Percentiles rank a stretch among this genome's conserved stretches.
Evolutionary conservation across 1,284 basidiomycete species (phyloP).

Genomic region (Ceratobasidium sp.): DNA sequence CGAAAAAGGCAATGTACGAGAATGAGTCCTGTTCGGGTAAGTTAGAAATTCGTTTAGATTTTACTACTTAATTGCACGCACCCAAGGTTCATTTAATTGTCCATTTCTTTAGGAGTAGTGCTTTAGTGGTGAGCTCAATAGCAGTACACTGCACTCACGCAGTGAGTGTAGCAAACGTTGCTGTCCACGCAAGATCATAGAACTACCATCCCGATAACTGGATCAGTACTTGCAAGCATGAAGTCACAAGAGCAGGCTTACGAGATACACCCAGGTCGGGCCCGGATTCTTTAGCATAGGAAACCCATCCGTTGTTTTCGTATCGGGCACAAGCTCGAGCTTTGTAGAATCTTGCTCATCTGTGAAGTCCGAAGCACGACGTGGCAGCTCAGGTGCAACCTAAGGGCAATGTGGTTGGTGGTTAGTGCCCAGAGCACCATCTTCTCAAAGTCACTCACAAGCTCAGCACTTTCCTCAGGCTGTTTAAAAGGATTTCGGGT

Average conservation of each 20-base stretch:
- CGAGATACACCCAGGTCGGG: constrained; percentile 19
- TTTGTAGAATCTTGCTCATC: no score
- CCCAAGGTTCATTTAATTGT: constrained; percentile 7
- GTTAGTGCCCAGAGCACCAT: no score
- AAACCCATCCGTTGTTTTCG: not conserved
- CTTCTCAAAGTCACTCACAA: not conserved
- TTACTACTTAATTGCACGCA: not conserved
- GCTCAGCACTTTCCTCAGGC: not conserved
- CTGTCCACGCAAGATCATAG: constrained; percentile 32
- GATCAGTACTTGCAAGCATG: not conserved
- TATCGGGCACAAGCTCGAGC: no score
- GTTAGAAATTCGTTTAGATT: no score
- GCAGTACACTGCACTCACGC: no score
- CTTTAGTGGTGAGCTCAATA: no score
- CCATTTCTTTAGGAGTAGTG: not conserved
- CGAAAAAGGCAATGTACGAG: constrained; percentile 23
- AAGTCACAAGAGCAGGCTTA: not conserved
- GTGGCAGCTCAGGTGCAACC: no score
- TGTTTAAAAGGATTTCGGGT: constrained; percentile 5
- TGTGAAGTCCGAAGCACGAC: no score
- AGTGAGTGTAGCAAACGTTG: constrained; percentile 7
- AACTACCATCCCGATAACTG: not conserved
- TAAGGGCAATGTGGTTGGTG: no score
- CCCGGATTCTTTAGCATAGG: constrained; percentile 11
- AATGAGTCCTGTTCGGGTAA: constrained; percentile 5